These are phyloP conservation scores for Ogataea trehaloabstinens DNA, from an alignment of 805 yeast genomes.

Conservation along the genomic window DNA sequence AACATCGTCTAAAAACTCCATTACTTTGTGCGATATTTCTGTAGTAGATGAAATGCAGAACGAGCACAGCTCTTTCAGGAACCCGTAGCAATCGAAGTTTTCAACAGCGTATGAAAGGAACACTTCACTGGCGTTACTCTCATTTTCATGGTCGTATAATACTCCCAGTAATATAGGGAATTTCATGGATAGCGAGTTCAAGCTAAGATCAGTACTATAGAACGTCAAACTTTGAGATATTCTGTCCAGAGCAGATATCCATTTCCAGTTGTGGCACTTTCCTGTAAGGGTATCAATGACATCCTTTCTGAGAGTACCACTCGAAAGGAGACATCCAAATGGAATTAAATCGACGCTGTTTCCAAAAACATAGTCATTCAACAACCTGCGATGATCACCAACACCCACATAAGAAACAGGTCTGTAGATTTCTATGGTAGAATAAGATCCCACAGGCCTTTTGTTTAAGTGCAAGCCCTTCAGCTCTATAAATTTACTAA, in stretches of 20 bases:
- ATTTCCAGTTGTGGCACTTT: neutral
- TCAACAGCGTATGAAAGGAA: slow-evolving; percentile 16
- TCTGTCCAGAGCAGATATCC: slow-evolving; percentile 10
- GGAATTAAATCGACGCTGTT: slow-evolving; percentile 10
- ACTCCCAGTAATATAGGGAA: slow-evolving; percentile 8
- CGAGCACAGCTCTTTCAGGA: slow-evolving; percentile 11
- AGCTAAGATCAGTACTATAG: slow-evolving; percentile 5
- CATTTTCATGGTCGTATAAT: slow-evolving; percentile 1
- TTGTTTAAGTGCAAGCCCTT: neutral
- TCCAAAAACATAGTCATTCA: slow-evolving; percentile 7
- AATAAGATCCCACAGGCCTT: neutral
- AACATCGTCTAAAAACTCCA: slow-evolving; percentile 13
- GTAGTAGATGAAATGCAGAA: slow-evolving; percentile 8
- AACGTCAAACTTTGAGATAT: slow-evolving; percentile 6
- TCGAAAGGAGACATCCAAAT: slow-evolving; percentile 4
- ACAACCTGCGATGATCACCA: slow-evolving; percentile 10
- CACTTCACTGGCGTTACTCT: slow-evolving; percentile 5
- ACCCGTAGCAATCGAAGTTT: slow-evolving; percentile 7
- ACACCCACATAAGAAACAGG: slow-evolving; percentile 6
- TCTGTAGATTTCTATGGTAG: slow-evolving; percentile 6
- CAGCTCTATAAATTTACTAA: neutral
- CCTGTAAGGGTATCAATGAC: slow-evolving; percentile 1
- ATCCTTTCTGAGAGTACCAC: neutral
- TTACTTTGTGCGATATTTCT: slow-evolving; percentile 5
- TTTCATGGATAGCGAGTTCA: slow-evolving; percentile 8